These are phyloP conservation scores for Penicillium desertorum DNA, from an alignment of 495 filamentous ascomycete genomes.

Conservation along the genomic window DNA sequence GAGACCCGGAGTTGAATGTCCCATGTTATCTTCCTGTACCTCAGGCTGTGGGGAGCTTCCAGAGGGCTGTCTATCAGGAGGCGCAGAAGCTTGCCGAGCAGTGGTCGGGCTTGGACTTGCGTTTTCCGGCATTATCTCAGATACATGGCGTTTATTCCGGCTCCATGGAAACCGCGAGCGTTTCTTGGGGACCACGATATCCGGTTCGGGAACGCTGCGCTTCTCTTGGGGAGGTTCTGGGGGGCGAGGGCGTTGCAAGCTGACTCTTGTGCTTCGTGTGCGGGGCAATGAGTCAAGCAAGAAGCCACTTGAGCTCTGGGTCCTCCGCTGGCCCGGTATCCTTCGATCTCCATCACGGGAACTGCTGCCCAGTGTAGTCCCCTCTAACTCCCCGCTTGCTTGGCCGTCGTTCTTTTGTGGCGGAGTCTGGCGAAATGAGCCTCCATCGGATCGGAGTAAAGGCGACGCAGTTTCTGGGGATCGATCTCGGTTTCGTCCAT, in stretches of 20 bases:
- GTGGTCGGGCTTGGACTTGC: constrained; percentile 11
- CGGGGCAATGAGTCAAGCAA: constrained; percentile 45
- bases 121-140: constrained; percentile 17
- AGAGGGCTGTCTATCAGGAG: constrained; percentile 11
- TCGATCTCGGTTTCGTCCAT: constrained; percentile 16
- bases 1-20: constrained; percentile 37
- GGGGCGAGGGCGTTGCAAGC: constrained; percentile 28
- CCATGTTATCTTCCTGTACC: constrained; percentile 8
- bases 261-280: constrained; percentile 29
- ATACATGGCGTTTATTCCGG: constrained; percentile 35
- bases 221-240: constrained; percentile 34
- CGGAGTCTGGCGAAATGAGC: constrained; percentile 19
- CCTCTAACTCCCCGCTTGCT: constrained; percentile 41
- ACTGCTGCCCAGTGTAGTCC: constrained; percentile 42
- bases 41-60: constrained; percentile 16
- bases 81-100: constrained; percentile 13
- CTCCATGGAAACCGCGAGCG: constrained; percentile 41
- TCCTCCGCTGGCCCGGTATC: constrained; percentile 31
- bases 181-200: constrained; percentile 39
- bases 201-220: constrained; percentile 34
- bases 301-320: constrained; percentile 46
- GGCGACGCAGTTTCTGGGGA: constrained; percentile 8
- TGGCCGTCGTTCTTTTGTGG: constrained; percentile 34
- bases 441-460: constrained; percentile 21
- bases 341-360: constrained; percentile 40